Evolutionary conservation across 2,329 filamentous ascomycete genomes (phyloP), one percentile per base, ranked within the genome.

Genomic region (Teratosphaeria zuluensis): DNA sequence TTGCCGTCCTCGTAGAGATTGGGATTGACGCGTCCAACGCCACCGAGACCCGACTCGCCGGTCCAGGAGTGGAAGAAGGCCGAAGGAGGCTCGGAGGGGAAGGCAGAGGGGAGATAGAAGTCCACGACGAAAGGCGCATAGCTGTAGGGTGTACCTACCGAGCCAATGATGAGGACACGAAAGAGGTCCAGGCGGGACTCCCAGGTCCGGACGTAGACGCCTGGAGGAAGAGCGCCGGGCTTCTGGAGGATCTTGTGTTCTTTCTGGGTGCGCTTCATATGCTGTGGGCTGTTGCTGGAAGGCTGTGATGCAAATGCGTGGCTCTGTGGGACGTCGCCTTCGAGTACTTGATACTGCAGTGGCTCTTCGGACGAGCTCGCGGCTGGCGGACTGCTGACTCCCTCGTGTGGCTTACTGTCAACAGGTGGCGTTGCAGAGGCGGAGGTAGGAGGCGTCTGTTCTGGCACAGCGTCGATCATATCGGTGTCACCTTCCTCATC

Each of bases 1-100:
- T 81, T 84, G 28, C 83, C 82, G 60, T 84, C 79, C 63, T 85
- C 82, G 67, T 85, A 85, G 1, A 86, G 69, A 63, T 86, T 86
- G 0, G 83, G 83, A 62, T 85, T 86, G 28, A 85, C 67, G 9
- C 67, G 52, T 24, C 67, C 70, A 3, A 64, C 59, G 2, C 67
- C 68, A 4, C 69, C 67, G 6, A 69, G 62, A 4, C 63, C 60
- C 58, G 68, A 53, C 1, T 70, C 57, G 58, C 69, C 61, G 73
- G 65, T 56, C 81, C 82, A 85, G 55, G 78, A 81, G 67, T 85
- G 81, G 68, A 85, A 86, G 69, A 76, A 80, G 1, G 78, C 78
- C n/a, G 72, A 68, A 0, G 83, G 83, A 2, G 83, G 79, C 2
- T 71, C 66, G n/a, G 70, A 68, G 1, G 83, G 83, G 61, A 81